A percentile compares a stretch with the other conserved stretches of the same genome.
phyloP scores from a whole-genome alignment of 1,284 basidiomycete genomes.

The Trametes versicolor region DNA sequence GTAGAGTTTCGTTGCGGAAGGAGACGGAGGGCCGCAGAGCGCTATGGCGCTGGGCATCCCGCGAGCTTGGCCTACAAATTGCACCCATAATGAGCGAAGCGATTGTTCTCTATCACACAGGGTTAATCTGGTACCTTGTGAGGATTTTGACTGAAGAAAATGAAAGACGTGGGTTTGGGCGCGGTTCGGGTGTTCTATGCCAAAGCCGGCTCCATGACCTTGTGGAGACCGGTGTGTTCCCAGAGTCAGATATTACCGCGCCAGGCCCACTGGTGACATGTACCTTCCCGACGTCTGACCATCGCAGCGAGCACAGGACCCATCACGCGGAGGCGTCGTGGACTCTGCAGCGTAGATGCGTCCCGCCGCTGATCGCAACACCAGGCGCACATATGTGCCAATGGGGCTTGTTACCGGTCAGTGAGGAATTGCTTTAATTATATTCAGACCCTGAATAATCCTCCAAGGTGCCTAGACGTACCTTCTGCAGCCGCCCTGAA shows the following conservation, averaged over 20 bases:
- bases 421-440: neutral
- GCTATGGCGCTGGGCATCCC: neutral
- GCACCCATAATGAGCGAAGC: neutral
- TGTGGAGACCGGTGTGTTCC: too few species aligned
- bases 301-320: too few species aligned
- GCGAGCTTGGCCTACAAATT: neutral
- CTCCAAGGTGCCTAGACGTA: neutral
- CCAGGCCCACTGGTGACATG: too few species aligned
- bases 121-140: neutral
- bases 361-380: too few species aligned
- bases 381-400: neutral
- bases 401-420: neutral
- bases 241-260: too few species aligned
- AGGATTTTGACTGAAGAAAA: neutral
- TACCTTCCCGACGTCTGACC: too few species aligned
- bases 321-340: too few species aligned
- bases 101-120: neutral
- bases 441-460: too few species aligned
- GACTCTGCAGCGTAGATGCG: too few species aligned
- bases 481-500: neutral
- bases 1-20: neutral
- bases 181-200: neutral
- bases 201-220: too few species aligned
- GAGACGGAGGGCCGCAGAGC: slow-evolving; percentile 1
- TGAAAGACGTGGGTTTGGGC: neutral